Conservation (phyloP, 306 rosid species). For the Gastrolobium villosum region DNA sequence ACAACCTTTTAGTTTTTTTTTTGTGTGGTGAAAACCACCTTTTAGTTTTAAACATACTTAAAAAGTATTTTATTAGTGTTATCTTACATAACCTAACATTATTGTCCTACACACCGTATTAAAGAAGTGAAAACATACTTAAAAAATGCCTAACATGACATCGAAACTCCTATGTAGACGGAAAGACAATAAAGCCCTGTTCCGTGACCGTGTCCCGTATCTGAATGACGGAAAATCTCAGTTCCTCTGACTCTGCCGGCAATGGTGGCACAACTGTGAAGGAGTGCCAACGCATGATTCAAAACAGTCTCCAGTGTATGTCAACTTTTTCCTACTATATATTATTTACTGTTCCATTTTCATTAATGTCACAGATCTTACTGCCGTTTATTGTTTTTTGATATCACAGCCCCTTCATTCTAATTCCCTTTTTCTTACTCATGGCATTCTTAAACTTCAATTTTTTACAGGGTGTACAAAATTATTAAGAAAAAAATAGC, state of each 20-base stretch:
- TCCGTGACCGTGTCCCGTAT: not conserved
- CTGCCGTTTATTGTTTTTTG: not conserved
- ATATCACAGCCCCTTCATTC: not conserved
- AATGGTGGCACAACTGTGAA: slow-evolving; percentile 54
- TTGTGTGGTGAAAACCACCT: too few relatives aligned
- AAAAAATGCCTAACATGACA: too few relatives aligned
- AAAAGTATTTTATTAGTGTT: too few relatives aligned
- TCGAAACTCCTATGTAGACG: too few relatives aligned
- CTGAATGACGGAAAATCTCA: slow-evolving; percentile 36
- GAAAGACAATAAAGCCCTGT: too few relatives aligned
- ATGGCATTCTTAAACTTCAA: not conserved
- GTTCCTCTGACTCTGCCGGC: slow-evolving; percentile 1
- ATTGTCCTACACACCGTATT: too few relatives aligned
- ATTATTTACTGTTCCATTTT: not conserved
- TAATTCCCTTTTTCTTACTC: not conserved
- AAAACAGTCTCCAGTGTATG: slow-evolving; percentile 68
- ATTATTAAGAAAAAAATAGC: not conserved
- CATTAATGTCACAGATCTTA: not conserved
- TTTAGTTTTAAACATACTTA: too few relatives aligned
- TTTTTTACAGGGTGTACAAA: not conserved
- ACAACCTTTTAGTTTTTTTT: too few relatives aligned
- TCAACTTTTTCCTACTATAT: not conserved
- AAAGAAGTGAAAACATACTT: too few relatives aligned
- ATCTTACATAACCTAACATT: too few relatives aligned
- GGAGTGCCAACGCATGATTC: slow-evolving; percentile 78